These are phyloP conservation scores for Lojkania enalia DNA, from an alignment of 2,329 filamentous ascomycete genomes.

Conservation along the genomic window DNA sequence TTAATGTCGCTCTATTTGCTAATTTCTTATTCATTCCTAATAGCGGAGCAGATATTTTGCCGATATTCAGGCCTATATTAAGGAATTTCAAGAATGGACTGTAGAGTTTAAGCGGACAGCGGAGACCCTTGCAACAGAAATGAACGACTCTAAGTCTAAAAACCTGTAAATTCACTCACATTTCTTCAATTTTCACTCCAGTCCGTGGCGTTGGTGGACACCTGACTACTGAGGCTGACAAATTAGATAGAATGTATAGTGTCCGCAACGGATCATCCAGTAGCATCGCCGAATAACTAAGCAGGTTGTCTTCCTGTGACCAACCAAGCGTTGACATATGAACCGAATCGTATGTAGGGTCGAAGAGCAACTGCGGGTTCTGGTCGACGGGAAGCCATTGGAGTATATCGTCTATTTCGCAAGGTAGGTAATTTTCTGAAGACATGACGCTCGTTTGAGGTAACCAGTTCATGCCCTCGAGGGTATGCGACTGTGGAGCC, in stretches of 20 bases:
- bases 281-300: slow-evolving; percentile 7
- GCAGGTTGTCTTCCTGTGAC: slow-evolving; percentile 4
- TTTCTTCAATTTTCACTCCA: slow-evolving; percentile 1
- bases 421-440: slow-evolving; percentile 1
- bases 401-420: background rate
- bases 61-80: slow-evolving; percentile 5
- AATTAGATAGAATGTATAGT: slow-evolving; percentile 2
- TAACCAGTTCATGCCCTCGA: slow-evolving; percentile 1
- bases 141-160: background rate
- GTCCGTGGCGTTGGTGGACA: background rate
- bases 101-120: slow-evolving; percentile 1
- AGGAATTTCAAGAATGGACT: slow-evolving; percentile 5
- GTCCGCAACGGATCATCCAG: slow-evolving; percentile 7
- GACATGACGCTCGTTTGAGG: background rate
- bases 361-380: slow-evolving; percentile 3
- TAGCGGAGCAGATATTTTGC: slow-evolving; percentile 4
- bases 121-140: background rate
- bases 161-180: background rate
- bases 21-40: slow-evolving; percentile 3
- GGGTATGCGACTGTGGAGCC: background rate
- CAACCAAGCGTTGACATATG: slow-evolving; percentile 3
- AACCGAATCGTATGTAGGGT: slow-evolving; percentile 5
- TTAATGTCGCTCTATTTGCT: slow-evolving; percentile 1
- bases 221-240: background rate
- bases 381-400: slow-evolving; percentile 1